Percentiles rank a stretch among this genome's conserved stretches.
phyloP scores from a whole-genome alignment of 805 yeast species.

The Kazachstania bromeliacearum region DNA sequence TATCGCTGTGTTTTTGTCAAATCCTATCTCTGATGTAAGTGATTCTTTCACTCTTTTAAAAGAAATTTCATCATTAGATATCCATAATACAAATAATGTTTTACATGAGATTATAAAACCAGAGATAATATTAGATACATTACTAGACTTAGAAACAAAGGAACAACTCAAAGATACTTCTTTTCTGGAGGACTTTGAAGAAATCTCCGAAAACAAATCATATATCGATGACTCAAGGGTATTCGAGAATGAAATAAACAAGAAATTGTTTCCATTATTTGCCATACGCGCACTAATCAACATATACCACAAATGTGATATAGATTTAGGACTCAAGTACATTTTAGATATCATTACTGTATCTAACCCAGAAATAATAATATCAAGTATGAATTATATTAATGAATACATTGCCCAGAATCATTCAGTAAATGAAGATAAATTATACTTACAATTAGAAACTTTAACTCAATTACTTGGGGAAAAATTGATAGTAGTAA shows the following conservation, averaged over 20 bases:
- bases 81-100: not conserved
- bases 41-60: not conserved
- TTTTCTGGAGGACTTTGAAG: no score
- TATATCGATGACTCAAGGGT: no score
- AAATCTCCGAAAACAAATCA: no score
- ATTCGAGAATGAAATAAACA: no score
- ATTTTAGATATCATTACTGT: no score
- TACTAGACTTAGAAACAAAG: no score
- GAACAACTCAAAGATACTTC: no score
- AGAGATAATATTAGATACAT: not conserved
- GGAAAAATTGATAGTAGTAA: slow-evolving; percentile 13
- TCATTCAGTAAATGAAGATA: not conserved
- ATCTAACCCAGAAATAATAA: not conserved
- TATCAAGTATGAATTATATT: not conserved
- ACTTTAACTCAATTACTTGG: slow-evolving; percentile 18
- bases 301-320: no score
- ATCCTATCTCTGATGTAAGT: not conserved
- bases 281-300: no score
- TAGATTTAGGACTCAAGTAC: no score
- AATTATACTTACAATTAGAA: not conserved
- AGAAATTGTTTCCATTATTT: no score
- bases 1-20: not conserved
- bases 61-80: not conserved
- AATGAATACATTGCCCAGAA: not conserved
- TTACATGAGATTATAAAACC: not conserved